Evolutionary conservation across 495 filamentous ascomycete species (phyloP), one percentile per base, ranked within the genome.

Genomic region (Xanthoparmelia taractica): DNA sequence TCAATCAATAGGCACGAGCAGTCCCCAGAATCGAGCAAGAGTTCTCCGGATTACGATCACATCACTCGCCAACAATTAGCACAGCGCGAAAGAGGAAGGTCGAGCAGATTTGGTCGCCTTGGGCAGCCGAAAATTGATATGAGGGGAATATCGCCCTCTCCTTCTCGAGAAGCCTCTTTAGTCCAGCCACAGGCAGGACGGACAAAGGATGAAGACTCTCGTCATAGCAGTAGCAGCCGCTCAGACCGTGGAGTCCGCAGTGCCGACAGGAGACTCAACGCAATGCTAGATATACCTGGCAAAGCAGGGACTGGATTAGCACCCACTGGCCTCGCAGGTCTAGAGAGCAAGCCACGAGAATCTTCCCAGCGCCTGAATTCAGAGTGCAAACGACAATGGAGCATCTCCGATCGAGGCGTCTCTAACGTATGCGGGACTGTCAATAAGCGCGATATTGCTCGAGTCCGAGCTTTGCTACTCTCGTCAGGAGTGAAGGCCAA

Each of bases 401-500:
- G 86, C 63, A 89, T 93, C 65, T 83, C 87, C 45, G 82, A 88
- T 68, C 80, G 79, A 65, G 78, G 73, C 57, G 63, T 79, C 13
- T 72, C 75, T 20, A 72, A 67, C 27, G 74, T 71, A 37, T 73
- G 63, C 52, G 70, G 69, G 40, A 75, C 72, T 55, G 66, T 83
- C 52, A 80, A 79, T 11, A 84, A 83, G 64, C 80, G 82, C 17
- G 91, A 96, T 67, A 81, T 94, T 25, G 89, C 88, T 58, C 84
- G 90, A 47, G 81, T 88, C 4, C 79, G 83, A 60, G 82, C 91
- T 3, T 78, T 95, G 1, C 81, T 96, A 34, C 78, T 96, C 38
- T 89, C 86, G 63, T 87, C 90, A 0, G 92, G 91, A 52, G 85
- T 96, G 71, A 93, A 93, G 73, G 92, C 92, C 1, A 82, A 84